phyloP scores from a whole-genome alignment of 2,329 filamentous ascomycete species.

The Phoma herbarum region DNA sequence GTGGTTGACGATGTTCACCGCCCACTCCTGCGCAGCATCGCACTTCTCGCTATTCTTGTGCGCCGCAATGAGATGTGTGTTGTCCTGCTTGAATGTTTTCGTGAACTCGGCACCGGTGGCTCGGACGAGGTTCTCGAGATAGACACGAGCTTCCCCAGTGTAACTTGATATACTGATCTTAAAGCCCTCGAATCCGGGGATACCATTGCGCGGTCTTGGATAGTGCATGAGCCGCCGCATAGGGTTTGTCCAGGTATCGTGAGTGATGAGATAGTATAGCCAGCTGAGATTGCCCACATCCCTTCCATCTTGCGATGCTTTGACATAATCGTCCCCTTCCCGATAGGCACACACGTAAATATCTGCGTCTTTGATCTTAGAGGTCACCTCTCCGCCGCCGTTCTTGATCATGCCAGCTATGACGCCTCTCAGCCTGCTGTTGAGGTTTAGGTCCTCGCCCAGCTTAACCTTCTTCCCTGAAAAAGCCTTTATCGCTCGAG shows the following conservation, averaged over 20 bases:
- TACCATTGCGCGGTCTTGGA: conserved; percentile 77
- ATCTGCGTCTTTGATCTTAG: conserved; percentile 73
- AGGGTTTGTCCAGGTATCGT: conserved; percentile 88
- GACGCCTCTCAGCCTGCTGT: conserved; percentile 69
- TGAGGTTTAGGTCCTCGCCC: conserved; percentile 76
- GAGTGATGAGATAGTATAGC: conserved; percentile 90
- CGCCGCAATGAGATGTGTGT: conserved; percentile 94
- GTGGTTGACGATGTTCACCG: conserved; percentile 88
- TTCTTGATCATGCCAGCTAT: conserved; percentile 74
- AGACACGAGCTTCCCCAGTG: conserved; percentile 89
- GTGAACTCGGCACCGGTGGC: conserved; percentile 89
- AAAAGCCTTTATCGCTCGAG: conserved; percentile 68
- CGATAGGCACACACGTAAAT: conserved; percentile 90
- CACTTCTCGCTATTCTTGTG: conserved; percentile 92
- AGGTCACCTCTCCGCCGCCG: conserved; percentile 75
- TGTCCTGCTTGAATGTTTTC: conserved; percentile 93
- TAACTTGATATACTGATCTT: conserved; percentile 96
- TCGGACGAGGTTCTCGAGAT: conserved; percentile 88
- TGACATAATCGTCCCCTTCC: conserved; percentile 78
- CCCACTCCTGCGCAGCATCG: conserved; percentile 90
- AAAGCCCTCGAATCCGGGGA: conserved; percentile 79
- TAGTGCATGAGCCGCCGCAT: conserved; percentile 87
- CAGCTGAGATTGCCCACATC: conserved; percentile 92
- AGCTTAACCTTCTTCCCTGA: conserved; percentile 80
- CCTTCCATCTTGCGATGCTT: conserved; percentile 78